Evolutionary conservation across 116 monocot species (phyloP).

Genomic region (Papilionanthe hybrid): DNA sequence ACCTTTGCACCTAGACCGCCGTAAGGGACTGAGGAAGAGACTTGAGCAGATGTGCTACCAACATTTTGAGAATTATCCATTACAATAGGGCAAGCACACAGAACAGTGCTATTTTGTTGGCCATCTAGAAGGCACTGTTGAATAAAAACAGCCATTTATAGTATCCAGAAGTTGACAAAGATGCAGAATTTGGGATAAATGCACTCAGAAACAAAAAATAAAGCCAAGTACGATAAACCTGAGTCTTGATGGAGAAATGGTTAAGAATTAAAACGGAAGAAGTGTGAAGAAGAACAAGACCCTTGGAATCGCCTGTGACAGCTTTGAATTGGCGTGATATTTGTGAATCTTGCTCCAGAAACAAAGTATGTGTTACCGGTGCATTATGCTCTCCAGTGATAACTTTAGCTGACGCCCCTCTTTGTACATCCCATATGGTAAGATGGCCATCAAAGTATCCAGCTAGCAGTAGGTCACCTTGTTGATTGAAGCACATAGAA

Average conservation of each 20-base stretch:
- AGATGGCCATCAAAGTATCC: conserved; percentile 92
- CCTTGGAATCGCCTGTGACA: conserved; percentile 88
- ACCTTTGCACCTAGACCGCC: conserved; percentile 83
- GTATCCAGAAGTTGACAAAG: not conserved
- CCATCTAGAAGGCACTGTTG: conserved; percentile 81
- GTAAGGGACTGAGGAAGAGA: conserved; percentile 27
- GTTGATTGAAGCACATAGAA: conserved; percentile 96
- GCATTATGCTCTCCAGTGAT: conserved; percentile 72
- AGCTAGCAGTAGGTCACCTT: conserved; percentile 88
- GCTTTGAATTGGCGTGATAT: conserved; percentile 76
- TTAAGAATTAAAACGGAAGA: conserved; percentile 71
- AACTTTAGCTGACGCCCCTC: conserved; percentile 57
- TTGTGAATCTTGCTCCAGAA: conserved; percentile 78
- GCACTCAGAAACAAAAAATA: not conserved
- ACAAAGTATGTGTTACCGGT: conserved; percentile 79
- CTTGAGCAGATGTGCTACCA: conserved; percentile 50
- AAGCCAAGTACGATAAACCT: conserved; percentile 37
- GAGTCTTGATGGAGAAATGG: conserved; percentile 72
- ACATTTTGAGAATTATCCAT: conserved; percentile 38
- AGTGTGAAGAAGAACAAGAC: conserved; percentile 71
- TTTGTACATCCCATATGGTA: conserved; percentile 89
- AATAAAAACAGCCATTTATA: conserved; percentile 10
- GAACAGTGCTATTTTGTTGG: conserved; percentile 60
- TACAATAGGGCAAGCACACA: conserved; percentile 65
- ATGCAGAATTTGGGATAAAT: not conserved